Percentiles rank a stretch among this genome's conserved stretches.
Conservation (phyloP, 306 rosid genomes). For the Castanea sativa region DNA sequence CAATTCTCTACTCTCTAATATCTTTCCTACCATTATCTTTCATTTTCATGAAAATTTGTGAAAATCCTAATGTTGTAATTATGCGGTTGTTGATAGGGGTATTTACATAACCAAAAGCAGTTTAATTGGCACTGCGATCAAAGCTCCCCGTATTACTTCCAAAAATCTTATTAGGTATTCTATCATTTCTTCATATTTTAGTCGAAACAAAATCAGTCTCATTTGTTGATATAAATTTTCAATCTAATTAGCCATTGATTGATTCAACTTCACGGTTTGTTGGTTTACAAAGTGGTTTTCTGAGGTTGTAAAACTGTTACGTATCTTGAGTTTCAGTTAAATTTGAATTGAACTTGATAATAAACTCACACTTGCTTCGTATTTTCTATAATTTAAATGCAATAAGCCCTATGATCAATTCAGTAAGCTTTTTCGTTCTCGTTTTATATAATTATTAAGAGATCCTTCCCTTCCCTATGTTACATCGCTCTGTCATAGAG, state of each 20-base stretch:
- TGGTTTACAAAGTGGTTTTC: background rate
- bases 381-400: no score
- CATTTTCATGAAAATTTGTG: no score
- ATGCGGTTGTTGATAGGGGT: slow-evolving; percentile 51
- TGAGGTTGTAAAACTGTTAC: background rate
- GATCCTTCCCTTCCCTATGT: no score
- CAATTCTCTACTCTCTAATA: no score
- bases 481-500: no score
- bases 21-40: no score
- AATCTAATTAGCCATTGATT: background rate
- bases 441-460: no score
- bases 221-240: background rate
- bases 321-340: background rate
- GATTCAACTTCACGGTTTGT: background rate
- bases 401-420: no score
- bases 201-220: no score
- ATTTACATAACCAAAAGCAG: slow-evolving; percentile 95
- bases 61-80: background rate
- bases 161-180: slow-evolving; percentile 88
- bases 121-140: slow-evolving; percentile 96
- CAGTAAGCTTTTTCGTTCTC: no score
- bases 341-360: background rate
- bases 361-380: background rate
- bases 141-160: slow-evolving; percentile 96
- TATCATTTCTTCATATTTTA: background rate